Base-by-base conservation (phyloP, 2,329 filamentous ascomycete species). In the Microdochium paspali region DNA sequence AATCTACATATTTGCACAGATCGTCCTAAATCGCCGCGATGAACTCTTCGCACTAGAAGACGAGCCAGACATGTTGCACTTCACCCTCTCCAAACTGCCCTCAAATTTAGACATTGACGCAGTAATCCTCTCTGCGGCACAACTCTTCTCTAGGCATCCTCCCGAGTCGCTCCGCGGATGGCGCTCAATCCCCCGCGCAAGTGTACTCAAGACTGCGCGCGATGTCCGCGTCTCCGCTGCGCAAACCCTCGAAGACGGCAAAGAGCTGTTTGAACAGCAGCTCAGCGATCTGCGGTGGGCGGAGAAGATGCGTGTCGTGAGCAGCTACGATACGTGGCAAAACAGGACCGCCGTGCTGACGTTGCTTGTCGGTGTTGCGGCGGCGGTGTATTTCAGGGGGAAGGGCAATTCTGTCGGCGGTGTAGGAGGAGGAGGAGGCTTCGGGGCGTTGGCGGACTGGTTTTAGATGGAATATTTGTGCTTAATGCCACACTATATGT, bases 1-100 rank as follows among this genome's bases (percentile, higher is more conserved):
- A 18, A 77, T 97, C 46, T 98, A 98, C 65, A 76, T 97, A 47
- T 97, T 95, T 66, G 89, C 90, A 1, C 85, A 88, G 61, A 90
- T 95, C 52, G 82, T 95, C 39, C 73, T 95, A 28, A 80, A 83
- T 43, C 84, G 91, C 31, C 84, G 86, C 49, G 77, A 81, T 28
- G 90, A 96, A 65, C 77, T 98, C n/a, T 78, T 97, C 53, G 85
- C 47, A 40, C 53, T 87, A 45, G 86, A n/a, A n/a, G n/a, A 94
- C 54, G 90, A 95, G 62, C 85, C 88, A 6, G 91, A 97, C 59
- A 94, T 98, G 79, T 77, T 98, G 23, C 90, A 95, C 63, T 87
- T 84, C 50, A 83, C 87, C 30, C 78, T 98, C 12, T 88, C 87
- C 39, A 95, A 93, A 64, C 76, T 98, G 6, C 93, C 93, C 1